Base-by-base conservation (phyloP, 2,329 filamentous ascomycete species). In the Lojkania enalia region DNA sequence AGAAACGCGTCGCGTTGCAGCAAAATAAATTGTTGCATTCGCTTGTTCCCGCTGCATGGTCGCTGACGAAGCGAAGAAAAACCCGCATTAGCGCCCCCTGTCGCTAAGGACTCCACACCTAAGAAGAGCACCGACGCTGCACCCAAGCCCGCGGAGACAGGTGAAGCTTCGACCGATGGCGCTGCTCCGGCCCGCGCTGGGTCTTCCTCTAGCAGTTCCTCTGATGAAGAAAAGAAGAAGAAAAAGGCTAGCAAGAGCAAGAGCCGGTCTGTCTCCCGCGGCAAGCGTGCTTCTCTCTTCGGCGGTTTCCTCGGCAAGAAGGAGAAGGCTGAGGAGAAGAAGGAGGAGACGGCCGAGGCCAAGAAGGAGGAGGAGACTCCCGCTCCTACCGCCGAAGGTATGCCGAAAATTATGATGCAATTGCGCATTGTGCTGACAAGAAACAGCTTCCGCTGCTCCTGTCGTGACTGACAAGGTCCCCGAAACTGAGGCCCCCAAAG, bases 291-390 rank as follows among this genome's bases (percentile, higher is more conserved):
- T 51, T 81, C 76, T 69, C 75, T 84, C 63, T 81, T 84, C 62
- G 78, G 78, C 51, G 71, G 70, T 49, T 72, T 85, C 41, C 74
- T 82, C 27, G 75, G 75, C 61, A 84, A 84, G 79, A 85, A 84
- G 74, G 80, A 83, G 45, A 67, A 73, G 57, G 60, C 60, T 45
- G 76, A 77, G 57, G 68, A 69, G 49, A 70, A 72, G 63, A 71
- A 73, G 54, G 67, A 70, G 41, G 58, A 63, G 47, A 60, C 64
- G 47, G 51, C 53, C n/a, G 64, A 64, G 44, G 61, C 61, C 48
- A 66, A 69, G 51, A 59, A 66, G 44, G 51, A 61, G 51, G 51
- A 57, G 32, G 61, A 64, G 41, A 52, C 60, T 42, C 48, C 57
- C 42, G 61, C 59, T 45, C 61, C 58, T 29, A 58, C 64, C 27